Evolutionary conservation across 768 basidiomycete species (phyloP).

Genomic region (Ephemerocybe angulata): DNA sequence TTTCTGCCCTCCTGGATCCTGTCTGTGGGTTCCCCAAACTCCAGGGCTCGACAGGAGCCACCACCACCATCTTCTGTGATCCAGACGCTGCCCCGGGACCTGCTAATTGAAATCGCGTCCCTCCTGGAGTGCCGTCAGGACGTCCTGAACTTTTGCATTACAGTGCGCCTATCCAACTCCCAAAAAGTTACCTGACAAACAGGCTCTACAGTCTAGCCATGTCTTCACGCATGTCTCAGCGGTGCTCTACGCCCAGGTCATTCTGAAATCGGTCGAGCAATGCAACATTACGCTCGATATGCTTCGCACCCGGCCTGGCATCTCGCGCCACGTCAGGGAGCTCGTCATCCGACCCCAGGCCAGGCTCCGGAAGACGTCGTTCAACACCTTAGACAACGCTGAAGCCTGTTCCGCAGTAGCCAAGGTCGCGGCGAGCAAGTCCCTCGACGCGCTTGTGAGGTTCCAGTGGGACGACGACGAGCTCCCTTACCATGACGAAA

Average conservation of each 20-base stretch:
- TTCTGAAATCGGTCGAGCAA: conserved; percentile 53
- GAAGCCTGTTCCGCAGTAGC: conserved; percentile 51
- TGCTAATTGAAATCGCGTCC: conserved; percentile 63
- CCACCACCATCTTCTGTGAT: conserved; percentile 12
- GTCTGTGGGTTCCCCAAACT: background rate
- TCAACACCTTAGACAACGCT: conserved; percentile 29
- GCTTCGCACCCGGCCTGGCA: conserved; percentile 49
- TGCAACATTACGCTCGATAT: conserved; percentile 62
- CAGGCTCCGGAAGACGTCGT: conserved; percentile 13
- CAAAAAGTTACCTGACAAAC: background rate
- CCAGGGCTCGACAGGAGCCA: background rate
- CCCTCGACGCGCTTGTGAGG: conserved; percentile 59
- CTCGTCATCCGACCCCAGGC: conserved; percentile 40
- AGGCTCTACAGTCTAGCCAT: conserved; percentile 43
- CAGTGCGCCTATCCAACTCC: conserved; percentile 38
- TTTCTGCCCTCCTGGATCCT: background rate
- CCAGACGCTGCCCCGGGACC: conserved; percentile 45
- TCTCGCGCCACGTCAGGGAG: conserved; percentile 66
- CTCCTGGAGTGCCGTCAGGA: conserved; percentile 52
- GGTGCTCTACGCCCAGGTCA: conserved; percentile 56
- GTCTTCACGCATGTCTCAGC: conserved; percentile 52
- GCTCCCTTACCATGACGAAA: conserved; percentile 61
- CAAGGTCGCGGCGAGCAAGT: conserved; percentile 41
- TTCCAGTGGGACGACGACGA: conserved; percentile 77
- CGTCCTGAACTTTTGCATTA: conserved; percentile 54